Percentiles rank a stretch among this genome's conserved stretches.
Conservation (phyloP, 352 stramenopile species). For the Globisporangium camurandrum region DNA sequence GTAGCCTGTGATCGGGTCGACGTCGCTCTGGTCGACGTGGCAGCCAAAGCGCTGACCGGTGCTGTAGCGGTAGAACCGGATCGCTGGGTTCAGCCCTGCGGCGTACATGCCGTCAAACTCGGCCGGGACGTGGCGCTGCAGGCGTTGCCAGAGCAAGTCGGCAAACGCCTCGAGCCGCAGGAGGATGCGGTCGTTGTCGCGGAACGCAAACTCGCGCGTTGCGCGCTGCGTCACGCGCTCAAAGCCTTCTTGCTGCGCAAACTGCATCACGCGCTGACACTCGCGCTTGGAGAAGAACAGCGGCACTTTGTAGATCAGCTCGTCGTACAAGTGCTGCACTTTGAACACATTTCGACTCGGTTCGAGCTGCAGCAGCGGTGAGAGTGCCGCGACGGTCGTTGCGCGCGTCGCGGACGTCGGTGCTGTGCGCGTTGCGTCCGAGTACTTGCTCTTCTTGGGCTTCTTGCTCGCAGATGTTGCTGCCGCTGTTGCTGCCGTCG, state of each 20-base stretch:
- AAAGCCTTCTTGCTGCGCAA: conserved; percentile 51
- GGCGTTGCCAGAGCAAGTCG: conserved; percentile 55
- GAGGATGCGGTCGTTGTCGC: conserved; percentile 70
- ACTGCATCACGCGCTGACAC: conserved; percentile 50
- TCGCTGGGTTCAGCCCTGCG: conserved; percentile 56
- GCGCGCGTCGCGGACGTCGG: conserved; percentile 2
- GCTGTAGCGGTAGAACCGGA: conserved; percentile 74
- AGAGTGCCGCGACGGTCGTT: conserved; percentile 7
- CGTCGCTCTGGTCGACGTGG: conserved; percentile 81
- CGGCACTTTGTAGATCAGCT: conserved; percentile 61
- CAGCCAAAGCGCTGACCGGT: conserved; percentile 67
- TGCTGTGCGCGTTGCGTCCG: conserved; percentile 11
- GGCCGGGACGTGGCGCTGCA: conserved; percentile 40
- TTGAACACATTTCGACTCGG: conserved; percentile 24
- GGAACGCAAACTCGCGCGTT: conserved; percentile 55
- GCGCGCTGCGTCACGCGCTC: conserved; percentile 63
- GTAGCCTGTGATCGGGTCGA: conserved; percentile 57
- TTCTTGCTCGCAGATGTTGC: not conserved
- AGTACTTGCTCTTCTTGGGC: conserved; percentile 13
- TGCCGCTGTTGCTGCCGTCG: not conserved
- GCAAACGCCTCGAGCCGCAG: conserved; percentile 55
- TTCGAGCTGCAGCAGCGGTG: conserved; percentile 41
- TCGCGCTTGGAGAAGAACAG: conserved; percentile 55
- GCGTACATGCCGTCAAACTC: conserved; percentile 61
- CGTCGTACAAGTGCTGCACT: conserved; percentile 32